Conservation (phyloP, 176 grass and related monocot genomes). For the Zea luxurians region DNA sequence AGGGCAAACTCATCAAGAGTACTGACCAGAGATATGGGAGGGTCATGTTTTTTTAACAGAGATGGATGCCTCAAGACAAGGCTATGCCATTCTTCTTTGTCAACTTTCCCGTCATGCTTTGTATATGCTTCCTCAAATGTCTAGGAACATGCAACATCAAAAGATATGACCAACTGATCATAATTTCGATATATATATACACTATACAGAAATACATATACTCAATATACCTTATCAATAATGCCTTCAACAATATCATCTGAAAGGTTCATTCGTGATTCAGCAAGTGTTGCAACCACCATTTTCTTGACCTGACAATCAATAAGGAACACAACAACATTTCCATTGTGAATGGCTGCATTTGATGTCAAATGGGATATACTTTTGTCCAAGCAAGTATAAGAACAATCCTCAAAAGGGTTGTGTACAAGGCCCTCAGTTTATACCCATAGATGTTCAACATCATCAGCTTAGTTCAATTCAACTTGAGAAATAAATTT, state of each 20-base stretch:
- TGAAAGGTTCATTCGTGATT: constrained; percentile 74
- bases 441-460: background rate
- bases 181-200: constrained; percentile 39
- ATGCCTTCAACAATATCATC: constrained; percentile 73
- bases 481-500: constrained; percentile 8
- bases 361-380: constrained; percentile 24
- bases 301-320: constrained; percentile 75
- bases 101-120: constrained; percentile 72
- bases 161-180: constrained; percentile 26
- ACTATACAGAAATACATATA: constrained; percentile 8
- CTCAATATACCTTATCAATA: constrained; percentile 57
- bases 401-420: constrained; percentile 14
- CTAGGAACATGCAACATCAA: constrained; percentile 23
- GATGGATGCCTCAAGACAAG: constrained; percentile 79
- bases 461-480: constrained; percentile 10
- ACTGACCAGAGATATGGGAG: constrained; percentile 66
- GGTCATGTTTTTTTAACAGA: constrained; percentile 83
- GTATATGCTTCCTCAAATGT: constrained; percentile 82
- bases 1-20: background rate
- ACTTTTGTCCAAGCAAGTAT: constrained; percentile 31
- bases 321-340: constrained; percentile 33
- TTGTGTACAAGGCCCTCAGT: background rate
- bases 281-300: constrained; percentile 75
- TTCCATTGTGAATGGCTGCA: constrained; percentile 14
- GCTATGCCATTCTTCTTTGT: constrained; percentile 74